Conservation (phyloP, 106 monocot genomes). For the Dendrobium catenatum region DNA sequence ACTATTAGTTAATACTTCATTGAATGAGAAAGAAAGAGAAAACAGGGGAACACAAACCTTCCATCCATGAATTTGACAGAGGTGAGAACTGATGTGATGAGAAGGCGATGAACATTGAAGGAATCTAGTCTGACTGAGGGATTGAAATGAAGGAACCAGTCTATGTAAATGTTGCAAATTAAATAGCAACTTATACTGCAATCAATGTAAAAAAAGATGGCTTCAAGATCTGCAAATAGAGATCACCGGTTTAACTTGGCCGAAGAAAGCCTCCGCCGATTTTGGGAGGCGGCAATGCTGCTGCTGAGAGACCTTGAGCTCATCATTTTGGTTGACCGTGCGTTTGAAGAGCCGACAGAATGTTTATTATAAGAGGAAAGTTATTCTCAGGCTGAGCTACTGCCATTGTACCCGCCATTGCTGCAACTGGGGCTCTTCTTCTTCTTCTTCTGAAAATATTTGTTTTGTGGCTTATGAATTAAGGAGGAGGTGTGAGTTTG, state of each 20-base stretch:
- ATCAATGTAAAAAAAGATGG: conserved; percentile 5
- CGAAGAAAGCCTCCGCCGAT: not conserved
- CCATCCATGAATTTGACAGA: too few species aligned
- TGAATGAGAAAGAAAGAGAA: too few species aligned
- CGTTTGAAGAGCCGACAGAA: conserved; percentile 17
- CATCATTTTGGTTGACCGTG: conserved; percentile 14
- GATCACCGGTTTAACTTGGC: conserved; percentile 2
- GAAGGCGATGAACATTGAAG: conserved; percentile 9
- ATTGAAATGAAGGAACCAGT: conserved; percentile 7
- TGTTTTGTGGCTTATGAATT: too few species aligned
- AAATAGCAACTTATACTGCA: conserved; percentile 12
- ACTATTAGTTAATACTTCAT: too few species aligned
- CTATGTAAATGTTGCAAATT: conserved; percentile 6
- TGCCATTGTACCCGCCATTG: not conserved
- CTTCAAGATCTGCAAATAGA: conserved; percentile 1
- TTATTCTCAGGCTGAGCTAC: conserved; percentile 5
- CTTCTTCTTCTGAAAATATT: too few species aligned
- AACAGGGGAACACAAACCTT: too few species aligned
- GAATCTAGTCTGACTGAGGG: conserved; percentile 1
- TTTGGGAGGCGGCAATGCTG: not conserved
- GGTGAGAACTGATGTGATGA: conserved; percentile 1
- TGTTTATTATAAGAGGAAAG: conserved; percentile 9
- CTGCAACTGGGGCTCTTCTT: too few species aligned
- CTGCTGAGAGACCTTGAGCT: not conserved
- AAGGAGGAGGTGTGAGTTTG: too few species aligned